Percentiles rank a stretch among this genome's conserved stretches.
Evolutionary conservation across 2,329 filamentous ascomycete species (phyloP).

Genomic region (Canariomyces notabilis): DNA sequence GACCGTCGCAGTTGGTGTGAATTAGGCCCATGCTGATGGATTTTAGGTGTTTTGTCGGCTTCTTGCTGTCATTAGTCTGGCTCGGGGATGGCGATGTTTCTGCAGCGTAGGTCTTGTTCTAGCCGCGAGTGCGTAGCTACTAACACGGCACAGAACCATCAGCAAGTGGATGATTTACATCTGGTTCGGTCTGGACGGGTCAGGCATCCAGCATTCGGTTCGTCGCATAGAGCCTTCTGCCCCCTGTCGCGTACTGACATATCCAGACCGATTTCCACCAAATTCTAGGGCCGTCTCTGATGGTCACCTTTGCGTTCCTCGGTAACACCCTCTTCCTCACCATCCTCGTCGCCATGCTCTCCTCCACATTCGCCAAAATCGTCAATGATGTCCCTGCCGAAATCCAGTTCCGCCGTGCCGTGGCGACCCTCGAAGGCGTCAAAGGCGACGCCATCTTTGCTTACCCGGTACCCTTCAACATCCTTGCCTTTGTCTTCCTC

Average conservation of each 20-base stretch:
- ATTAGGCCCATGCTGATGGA: conserved; percentile 4
- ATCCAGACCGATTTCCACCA: conserved; percentile 64
- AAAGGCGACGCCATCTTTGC: conserved; percentile 80
- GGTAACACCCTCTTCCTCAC: conserved; percentile 88
- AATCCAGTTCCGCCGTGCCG: conserved; percentile 75
- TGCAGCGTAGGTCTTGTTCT: conserved; percentile 41
- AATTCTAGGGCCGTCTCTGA: conserved; percentile 71
- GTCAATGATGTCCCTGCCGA: conserved; percentile 74
- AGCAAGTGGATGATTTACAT: conserved; percentile 92
- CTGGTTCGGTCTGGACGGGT: conserved; percentile 81
- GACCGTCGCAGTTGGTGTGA: conserved; percentile 1
- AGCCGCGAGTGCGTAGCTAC: neutral
- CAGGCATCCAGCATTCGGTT: conserved; percentile 53
- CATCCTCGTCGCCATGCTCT: conserved; percentile 80
- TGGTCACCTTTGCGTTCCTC: conserved; percentile 79
- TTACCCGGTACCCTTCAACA: conserved; percentile 79
- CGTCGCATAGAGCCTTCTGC: neutral
- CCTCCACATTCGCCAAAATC: conserved; percentile 76
- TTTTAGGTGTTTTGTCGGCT: conserved; percentile 66
- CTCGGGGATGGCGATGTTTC: conserved; percentile 60
- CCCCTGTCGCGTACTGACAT: conserved; percentile 6
- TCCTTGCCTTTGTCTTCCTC: conserved; percentile 68
- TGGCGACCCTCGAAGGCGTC: conserved; percentile 78
- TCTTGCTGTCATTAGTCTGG: conserved; percentile 75
- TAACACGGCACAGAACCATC: conserved; percentile 50